Evolutionary conservation across 1,139 yeast species (phyloP), one percentile per base, ranked within the genome.

Genomic region (Yamadazyma diddensiae): DNA sequence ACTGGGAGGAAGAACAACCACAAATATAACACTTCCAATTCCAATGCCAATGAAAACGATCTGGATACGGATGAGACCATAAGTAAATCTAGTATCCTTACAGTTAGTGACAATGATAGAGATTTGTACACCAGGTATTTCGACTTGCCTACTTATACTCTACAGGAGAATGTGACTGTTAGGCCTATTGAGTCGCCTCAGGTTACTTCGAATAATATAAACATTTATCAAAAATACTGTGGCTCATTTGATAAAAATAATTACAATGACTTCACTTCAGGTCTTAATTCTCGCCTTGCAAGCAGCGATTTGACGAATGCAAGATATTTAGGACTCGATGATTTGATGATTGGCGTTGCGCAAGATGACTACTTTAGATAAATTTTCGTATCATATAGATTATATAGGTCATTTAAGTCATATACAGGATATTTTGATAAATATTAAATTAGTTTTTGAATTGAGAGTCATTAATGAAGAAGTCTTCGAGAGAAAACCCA

Each of bases 321-420:
- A 1, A 49, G 45, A 18, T 59, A 59, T 32, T 38, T 56, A 8
- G 65, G 65, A 1, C 34, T 52, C 7, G 59, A 57, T 10, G 57
- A 50, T 14, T 46, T 38, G 18, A 33, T 41, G 7, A 42, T 55
- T 18, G 50, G 48, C 12, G 43, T 58, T 9, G 50, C 62, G 3
- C 60, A 58, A 30, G 65, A 61, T 37, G 58, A 61, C 33, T 61
- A 61, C 28, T 59, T 61, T 29, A 37, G 37, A 22, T 47, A 33
- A 30, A 4, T 12, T 26, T 32, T 21, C 11, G 22, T 21, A 9
- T 21, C 22, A 9, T 21, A 21, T 18, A 6, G 6, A 18, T 18
- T 6, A 18, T 18, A 18, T 9, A 18, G 8, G n/a, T 20, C 28
- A 21, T 21, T 21, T 17, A 12, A 30, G 14, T 23, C 21, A 29